Evolutionary conservation across 768 basidiomycete genomes (phyloP).

Genomic region (Mycena amicta): DNA sequence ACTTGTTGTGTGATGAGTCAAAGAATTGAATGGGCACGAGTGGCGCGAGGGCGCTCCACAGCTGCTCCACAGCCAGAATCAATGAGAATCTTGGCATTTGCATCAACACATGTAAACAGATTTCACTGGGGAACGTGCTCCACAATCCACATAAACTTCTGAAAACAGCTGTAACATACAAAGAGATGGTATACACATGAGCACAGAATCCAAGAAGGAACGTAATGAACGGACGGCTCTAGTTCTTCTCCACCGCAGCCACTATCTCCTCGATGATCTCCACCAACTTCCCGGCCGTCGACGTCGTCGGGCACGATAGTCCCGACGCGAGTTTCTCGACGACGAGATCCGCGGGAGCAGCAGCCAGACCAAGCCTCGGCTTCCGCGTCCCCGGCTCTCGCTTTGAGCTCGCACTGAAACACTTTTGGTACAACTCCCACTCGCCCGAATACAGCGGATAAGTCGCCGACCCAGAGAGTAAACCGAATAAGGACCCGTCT

Average conservation of each 20-base stretch:
- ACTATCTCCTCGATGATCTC: slow-evolving; percentile 15
- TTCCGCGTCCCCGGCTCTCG: neutral
- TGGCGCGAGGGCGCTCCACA: no score
- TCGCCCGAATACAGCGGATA: slow-evolving; percentile 6
- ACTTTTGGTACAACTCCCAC: slow-evolving; percentile 17
- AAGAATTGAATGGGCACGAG: no score
- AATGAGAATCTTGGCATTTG: no score
- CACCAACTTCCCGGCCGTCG: neutral
- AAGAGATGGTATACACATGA: no score
- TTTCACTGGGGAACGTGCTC: no score
- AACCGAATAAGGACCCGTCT: slow-evolving; percentile 4
- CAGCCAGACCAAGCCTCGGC: neutral
- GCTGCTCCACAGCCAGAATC: no score
- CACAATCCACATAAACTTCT: no score
- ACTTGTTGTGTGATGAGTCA: no score
- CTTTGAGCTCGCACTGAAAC: neutral
- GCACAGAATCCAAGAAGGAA: no score
- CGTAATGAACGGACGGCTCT: no score
- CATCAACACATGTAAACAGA: no score
- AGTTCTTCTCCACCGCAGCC: neutral
- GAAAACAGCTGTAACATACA: no score
- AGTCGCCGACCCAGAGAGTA: neutral
- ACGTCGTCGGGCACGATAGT: neutral
- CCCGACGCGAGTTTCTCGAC: neutral
- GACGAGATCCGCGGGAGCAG: neutral